Base-by-base conservation (phyloP, 257 asterid species). In the Capsicum chinense region DNA sequence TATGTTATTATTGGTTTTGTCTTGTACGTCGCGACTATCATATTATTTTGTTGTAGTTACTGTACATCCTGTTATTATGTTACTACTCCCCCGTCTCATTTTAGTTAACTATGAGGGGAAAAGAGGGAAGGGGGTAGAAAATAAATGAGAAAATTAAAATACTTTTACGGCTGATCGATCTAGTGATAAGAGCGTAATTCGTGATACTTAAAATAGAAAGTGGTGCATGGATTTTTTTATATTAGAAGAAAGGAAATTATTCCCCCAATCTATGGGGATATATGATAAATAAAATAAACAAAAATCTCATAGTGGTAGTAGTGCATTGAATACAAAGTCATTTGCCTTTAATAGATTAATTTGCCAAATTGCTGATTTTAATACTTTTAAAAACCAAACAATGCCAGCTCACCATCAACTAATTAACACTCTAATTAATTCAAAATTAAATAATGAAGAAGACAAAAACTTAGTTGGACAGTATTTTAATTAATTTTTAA, bases 341-440 rank as follows among this genome's bases (percentile, higher is more conserved):
- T 66, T 64, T 66, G n/a, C 48, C 2, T 66, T 47, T 35, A 66
- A 66, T 63, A 67, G 19, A 35, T 35, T 67, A 19, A 35, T 67
- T 63, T 5, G 74, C 74, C 54, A 69, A 69, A 69, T 69, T 42
- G 79, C 7, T 39, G 14, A 39, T 69, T 39, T 39, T 9, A 16
- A 69, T 39, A 8, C 0, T 16, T 69, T 26, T 42, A 2, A 67
- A 42, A 70, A 9, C 79, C 16, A 70, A 70, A 9, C 79, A 70
- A 42, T 42, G 39, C 59, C 80, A 73, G 59, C 13, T 73, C 59
- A 48, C 4, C 80, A 71, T 71, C 80, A 48, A 47, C 80, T 73
- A 73, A 19, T 73, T 47, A 73, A 48, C 59, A n/a, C 80, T 44
- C 58, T 73, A 73, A 73, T 73, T 19, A 48, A 73, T 47, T 47